Conservation (phyloP, 176 grass and related monocot species). For the Ensete ventricosum region DNA sequence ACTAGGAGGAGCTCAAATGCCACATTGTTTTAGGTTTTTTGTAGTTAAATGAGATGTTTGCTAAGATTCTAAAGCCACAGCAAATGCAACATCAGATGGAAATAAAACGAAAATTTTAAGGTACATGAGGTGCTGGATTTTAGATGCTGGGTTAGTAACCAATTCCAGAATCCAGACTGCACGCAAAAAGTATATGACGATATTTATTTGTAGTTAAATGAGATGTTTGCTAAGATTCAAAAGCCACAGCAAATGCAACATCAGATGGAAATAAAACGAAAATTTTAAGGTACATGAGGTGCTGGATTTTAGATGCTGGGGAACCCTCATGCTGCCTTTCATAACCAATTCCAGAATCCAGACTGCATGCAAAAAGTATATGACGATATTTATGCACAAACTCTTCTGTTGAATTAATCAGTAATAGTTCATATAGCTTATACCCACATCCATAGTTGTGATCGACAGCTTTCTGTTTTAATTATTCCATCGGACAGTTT, state of each 20-base stretch:
- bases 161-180: not conserved
- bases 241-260: not conserved
- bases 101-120: not conserved
- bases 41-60: not conserved
- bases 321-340: not conserved
- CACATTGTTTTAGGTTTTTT: not conserved
- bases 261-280: not conserved
- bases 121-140: not conserved
- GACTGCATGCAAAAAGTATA: not conserved
- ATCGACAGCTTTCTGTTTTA: too few relatives aligned
- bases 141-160: not conserved
- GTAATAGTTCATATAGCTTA: not conserved
- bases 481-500: too few relatives aligned
- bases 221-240: not conserved
- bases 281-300: not conserved
- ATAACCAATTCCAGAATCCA: not conserved
- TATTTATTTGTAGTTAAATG: too few relatives aligned
- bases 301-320: not conserved
- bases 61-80: not conserved
- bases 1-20: not conserved
- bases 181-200: not conserved
- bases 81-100: not conserved
- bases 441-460: too few relatives aligned
- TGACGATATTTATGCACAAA: not conserved
- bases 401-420: not conserved